Conservation (phyloP, 192 early-diverging fungal species). For the Phlyctochytrium planicorne region DNA sequence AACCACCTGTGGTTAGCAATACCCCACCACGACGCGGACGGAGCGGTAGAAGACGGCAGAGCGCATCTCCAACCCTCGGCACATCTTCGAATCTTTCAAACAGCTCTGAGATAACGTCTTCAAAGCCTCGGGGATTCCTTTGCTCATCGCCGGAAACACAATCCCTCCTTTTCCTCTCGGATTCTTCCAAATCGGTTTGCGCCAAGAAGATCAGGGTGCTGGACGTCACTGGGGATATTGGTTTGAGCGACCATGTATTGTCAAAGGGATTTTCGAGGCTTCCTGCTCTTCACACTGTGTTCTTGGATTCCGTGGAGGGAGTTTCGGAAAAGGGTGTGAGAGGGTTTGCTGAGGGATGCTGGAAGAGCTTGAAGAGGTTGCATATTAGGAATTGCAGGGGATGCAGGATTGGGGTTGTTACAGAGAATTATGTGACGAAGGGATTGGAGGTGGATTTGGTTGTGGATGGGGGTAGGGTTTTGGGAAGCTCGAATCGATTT, state of each 20-base stretch:
- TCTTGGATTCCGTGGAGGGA: conserved; percentile 34
- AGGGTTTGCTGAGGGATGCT: conserved; percentile 37
- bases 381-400: conserved; percentile 42
- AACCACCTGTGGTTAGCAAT: neutral
- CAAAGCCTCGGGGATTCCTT: conserved; percentile 13
- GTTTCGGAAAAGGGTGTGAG: conserved; percentile 31
- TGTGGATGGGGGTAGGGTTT: conserved; percentile 37
- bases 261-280: conserved; percentile 18
- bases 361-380: conserved; percentile 34
- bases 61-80: neutral
- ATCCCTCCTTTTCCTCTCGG: conserved; percentile 13
- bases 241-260: conserved; percentile 38
- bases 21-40: neutral
- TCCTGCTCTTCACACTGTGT: conserved; percentile 39
- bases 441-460: conserved; percentile 39
- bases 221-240: conserved; percentile 43
- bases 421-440: conserved; percentile 30
- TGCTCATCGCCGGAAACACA: conserved; percentile 41
- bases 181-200: conserved; percentile 6
- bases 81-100: neutral
- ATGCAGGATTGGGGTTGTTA: conserved; percentile 15
- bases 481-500: no score
- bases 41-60: neutral
- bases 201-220: conserved; percentile 31
- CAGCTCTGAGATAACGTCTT: no score